Conservation (phyloP, 805 yeast genomes). For the Blastobotrys attinorum region DNA sequence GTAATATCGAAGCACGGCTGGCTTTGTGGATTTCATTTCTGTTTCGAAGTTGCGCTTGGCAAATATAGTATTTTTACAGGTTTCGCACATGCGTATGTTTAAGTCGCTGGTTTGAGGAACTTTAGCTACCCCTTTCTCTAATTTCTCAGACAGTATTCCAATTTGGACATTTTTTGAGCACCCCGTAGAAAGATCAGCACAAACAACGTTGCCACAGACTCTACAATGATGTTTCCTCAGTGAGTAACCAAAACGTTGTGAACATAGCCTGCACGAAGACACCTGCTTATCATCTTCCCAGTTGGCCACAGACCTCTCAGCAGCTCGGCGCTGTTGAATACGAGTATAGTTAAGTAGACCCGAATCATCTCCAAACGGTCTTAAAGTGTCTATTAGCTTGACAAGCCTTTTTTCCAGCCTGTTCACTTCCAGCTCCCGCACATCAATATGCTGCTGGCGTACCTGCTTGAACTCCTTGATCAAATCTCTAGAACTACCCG, state of each 20-base stretch:
- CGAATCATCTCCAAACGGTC: constrained; percentile 16
- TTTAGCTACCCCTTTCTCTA: constrained; percentile 15
- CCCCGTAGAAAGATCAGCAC: constrained; percentile 52
- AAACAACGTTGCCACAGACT: constrained; percentile 74
- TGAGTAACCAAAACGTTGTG: constrained; percentile 45
- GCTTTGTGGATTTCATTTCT: constrained; percentile 28
- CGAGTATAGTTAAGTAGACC: constrained; percentile 25
- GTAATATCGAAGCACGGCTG: constrained; percentile 35
- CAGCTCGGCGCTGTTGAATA: constrained; percentile 24
- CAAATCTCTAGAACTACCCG: constrained; percentile 40
- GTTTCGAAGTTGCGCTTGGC: constrained; percentile 41
- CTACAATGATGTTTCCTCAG: constrained; percentile 86
- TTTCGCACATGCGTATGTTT: constrained; percentile 53
- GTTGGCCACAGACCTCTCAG: constrained; percentile 43
- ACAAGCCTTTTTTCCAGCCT: constrained; percentile 53
- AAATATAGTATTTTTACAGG: constrained; percentile 59
- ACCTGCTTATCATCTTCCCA: constrained; percentile 58
- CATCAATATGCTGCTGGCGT: constrained; percentile 41
- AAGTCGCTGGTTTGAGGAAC: constrained; percentile 13
- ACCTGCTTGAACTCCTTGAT: constrained; percentile 35
- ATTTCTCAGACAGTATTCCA: constrained; percentile 24
- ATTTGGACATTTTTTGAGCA: constrained; percentile 74
- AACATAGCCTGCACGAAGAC: constrained; percentile 57
- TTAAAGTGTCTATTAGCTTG: constrained; percentile 21
- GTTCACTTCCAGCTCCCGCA: constrained; percentile 43